Conservation (phyloP, 805 yeast genomes). For the Isabelozyma heimii region DNA sequence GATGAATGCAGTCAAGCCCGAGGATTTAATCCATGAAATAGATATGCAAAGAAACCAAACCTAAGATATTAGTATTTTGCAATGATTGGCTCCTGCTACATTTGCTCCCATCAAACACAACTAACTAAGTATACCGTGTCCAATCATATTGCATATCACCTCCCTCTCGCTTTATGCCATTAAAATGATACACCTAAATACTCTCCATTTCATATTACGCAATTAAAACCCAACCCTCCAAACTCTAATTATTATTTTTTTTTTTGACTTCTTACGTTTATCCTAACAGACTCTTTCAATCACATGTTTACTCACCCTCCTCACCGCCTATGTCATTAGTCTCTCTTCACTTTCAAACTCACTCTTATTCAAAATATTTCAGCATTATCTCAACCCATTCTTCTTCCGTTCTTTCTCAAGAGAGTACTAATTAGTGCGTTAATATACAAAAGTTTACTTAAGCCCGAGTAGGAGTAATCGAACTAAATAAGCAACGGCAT, state of each 20-base stretch:
- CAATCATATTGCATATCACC: too few species aligned
- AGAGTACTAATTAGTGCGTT: too few species aligned
- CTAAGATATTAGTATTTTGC: constrained; percentile 2
- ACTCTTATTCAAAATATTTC: neutral
- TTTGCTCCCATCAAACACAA: too few species aligned
- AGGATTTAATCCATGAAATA: constrained; percentile 43
- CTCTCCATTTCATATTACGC: neutral
- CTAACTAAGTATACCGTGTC: too few species aligned
- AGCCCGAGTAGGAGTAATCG: too few species aligned
- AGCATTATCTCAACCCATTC: neutral
- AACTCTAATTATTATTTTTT: neutral
- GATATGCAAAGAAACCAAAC: constrained; percentile 35
- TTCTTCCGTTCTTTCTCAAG: neutral
- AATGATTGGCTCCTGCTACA: too few species aligned
- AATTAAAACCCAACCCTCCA: too few species aligned
- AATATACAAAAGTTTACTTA: too few species aligned
- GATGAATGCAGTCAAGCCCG: constrained; percentile 44
- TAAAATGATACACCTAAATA: neutral
- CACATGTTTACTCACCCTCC: neutral
- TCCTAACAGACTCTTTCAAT: neutral
- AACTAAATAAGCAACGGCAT: too few species aligned
- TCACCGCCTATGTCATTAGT: neutral
- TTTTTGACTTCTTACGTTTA: neutral
- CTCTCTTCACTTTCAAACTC: neutral
- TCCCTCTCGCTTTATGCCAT: neutral